Base-by-base conservation (phyloP, 495 filamentous ascomycete species). In the Xylaria sp. region DNA sequence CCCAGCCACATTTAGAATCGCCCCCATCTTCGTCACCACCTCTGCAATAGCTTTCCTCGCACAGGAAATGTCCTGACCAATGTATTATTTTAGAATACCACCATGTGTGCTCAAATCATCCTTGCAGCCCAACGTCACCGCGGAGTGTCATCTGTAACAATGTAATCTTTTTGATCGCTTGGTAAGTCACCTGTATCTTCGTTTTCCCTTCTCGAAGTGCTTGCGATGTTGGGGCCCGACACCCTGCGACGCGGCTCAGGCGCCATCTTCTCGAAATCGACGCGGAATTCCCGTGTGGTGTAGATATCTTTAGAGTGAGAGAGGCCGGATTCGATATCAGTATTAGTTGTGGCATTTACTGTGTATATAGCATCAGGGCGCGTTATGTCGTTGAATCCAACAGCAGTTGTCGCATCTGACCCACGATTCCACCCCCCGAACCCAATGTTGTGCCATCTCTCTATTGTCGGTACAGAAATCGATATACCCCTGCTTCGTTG, bases 311-410 rank as follows among this genome's bases (percentile, higher is more conserved):
- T 48, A 2, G 21, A 29, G 1, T 29, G 17, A 1, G 17, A 6
- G 35, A 44, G n/a, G 3, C 12, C 61, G 11, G 41, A 33, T 29
- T 64, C 61, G 26, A 40, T 11, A 33, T 19, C 40, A 11, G 1
- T 64, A 48, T 64, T 64, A 19, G 41, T 43, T 33, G 61, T 64
- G 24, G 61, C 61, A 15, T 64, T 64, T 19, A 48, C 61, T 24
- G 61, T 48, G 26, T 64, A 64, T 5, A 48, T 35, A 5, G 61
- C 5, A 11, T 46, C 41, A 26, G 61, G 61, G 3, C 41, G 21
- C 11, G 31, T 46, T 48, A 46, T 43, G 24, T 48, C 24, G 26
- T 44, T 64, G 61, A 64, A 29, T 41, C 12, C 37, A 17, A 64
- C 15, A 17, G 5, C 3, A 15, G 21, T 31, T 29, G 24, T 55